Percentiles rank a stretch among this genome's conserved stretches.
Conservation (phyloP, 352 stramenopile species). For the Halophytophthora batemanensis region DNA sequence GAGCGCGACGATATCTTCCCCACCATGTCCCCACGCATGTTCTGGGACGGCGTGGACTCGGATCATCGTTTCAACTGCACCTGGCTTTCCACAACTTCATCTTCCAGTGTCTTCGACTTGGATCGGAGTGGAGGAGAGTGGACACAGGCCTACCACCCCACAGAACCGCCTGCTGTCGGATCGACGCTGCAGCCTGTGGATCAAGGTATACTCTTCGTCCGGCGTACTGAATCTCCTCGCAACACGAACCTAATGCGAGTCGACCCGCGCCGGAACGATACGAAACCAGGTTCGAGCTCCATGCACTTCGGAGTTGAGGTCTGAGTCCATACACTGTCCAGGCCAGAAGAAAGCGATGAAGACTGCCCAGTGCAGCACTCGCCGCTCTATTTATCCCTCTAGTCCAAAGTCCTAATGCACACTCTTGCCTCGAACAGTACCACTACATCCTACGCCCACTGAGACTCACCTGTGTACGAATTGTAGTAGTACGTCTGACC, state of each 20-base stretch:
- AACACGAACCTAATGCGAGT: slow-evolving; percentile 18
- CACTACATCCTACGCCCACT: slow-evolving; percentile 36
- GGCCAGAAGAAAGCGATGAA: neutral
- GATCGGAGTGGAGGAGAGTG: slow-evolving; percentile 9
- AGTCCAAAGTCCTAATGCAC: no score
- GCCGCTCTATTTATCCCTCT: slow-evolving; percentile 7
- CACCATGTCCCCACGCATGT: slow-evolving; percentile 5
- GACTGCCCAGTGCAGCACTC: slow-evolving; percentile 10
- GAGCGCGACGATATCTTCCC: slow-evolving; percentile 20
- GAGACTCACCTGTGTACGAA: slow-evolving; percentile 57
- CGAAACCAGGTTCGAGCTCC: slow-evolving; percentile 4
- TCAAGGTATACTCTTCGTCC: slow-evolving; percentile 20
- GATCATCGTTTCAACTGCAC: slow-evolving; percentile 24
- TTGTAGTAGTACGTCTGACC: slow-evolving; percentile 81
- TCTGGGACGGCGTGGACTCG: slow-evolving; percentile 27
- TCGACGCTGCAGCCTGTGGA: slow-evolving; percentile 9
- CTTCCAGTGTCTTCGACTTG: slow-evolving; percentile 22
- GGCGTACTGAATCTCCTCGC: slow-evolving; percentile 13
- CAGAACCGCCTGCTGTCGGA: slow-evolving; percentile 4
- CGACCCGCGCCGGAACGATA: slow-evolving; percentile 12
- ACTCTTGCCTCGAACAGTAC: neutral
- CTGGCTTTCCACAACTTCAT: slow-evolving; percentile 27
- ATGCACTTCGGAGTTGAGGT: slow-evolving; percentile 23
- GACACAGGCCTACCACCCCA: slow-evolving; percentile 24
- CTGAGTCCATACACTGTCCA: slow-evolving; percentile 2